Percentiles rank a stretch among this genome's conserved stretches.
phyloP scores from a whole-genome alignment of 2,329 filamentous ascomycete genomes.

The Sporothrix variecibatus region DNA sequence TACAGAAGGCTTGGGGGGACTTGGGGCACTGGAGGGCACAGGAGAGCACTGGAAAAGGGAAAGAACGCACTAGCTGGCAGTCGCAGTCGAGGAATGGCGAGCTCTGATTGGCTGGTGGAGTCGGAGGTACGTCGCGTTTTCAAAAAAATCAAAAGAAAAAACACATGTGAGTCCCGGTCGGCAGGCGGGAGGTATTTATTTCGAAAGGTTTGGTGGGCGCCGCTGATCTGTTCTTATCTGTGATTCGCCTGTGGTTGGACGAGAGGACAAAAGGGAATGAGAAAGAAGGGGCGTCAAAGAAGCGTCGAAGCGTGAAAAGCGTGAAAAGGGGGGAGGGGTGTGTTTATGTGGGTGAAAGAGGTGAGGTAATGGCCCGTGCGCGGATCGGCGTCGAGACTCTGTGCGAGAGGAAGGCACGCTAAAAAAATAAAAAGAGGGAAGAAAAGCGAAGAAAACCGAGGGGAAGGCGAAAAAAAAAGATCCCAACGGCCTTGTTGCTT shows the following conservation, averaged over 20 bases:
- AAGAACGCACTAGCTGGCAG: conserved; percentile 24
- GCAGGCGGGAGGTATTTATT: conserved; percentile 44
- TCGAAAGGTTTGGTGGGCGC: conserved; percentile 32
- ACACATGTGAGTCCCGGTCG: conserved; percentile 40
- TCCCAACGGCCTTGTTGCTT: conserved; percentile 24
- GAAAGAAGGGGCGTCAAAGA: conserved; percentile 8
- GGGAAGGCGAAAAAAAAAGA: conserved; percentile 22
- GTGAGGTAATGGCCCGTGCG: conserved; percentile 26
- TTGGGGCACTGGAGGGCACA: not conserved
- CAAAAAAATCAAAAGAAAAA: conserved; percentile 37
- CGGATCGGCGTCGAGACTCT: conserved; percentile 22
- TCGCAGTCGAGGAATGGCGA: not conserved
- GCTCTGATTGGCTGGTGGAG: conserved; percentile 30
- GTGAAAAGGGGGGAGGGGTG: conserved; percentile 14
- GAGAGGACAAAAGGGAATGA: conserved; percentile 21
- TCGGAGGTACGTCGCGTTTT: conserved; percentile 32
- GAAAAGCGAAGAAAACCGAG: conserved; percentile 6
- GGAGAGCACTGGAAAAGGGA: not conserved
- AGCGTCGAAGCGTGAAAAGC: not conserved
- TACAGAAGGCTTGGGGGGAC: not conserved
- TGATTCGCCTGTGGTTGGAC: conserved; percentile 35
- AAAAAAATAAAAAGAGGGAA: conserved; percentile 24
- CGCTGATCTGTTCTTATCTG: conserved; percentile 37
- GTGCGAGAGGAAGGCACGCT: conserved; percentile 6
- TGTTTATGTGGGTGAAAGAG: not conserved